phyloP scores from a whole-genome alignment of 352 stramenopile genomes.

The Bremia lactucae region DNA sequence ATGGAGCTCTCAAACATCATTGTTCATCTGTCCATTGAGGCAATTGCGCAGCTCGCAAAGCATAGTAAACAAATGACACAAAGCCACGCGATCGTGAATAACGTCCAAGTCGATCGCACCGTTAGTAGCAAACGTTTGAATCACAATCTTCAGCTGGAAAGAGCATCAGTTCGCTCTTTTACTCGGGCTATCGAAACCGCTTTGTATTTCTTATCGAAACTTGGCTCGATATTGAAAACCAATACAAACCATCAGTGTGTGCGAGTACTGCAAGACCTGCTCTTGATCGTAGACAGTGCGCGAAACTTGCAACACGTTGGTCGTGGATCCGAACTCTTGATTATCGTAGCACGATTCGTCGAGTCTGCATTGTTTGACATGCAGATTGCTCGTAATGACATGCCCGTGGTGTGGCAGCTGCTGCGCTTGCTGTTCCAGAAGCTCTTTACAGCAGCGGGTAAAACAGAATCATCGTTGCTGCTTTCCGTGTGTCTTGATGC shows the following conservation, averaged over 20 bases:
- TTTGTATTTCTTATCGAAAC: constrained; percentile 30
- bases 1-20: constrained; percentile 35
- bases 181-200: constrained; percentile 16
- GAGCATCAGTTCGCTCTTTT: constrained; percentile 7
- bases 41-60: constrained; percentile 33
- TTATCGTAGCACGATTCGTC: constrained; percentile 30
- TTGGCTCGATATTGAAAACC: constrained; percentile 30
- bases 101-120: too few species aligned
- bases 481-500: constrained; percentile 29
- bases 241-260: constrained; percentile 53
- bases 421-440: constrained; percentile 27
- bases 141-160: constrained; percentile 7
- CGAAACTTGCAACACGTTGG: neutral
- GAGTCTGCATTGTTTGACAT: constrained; percentile 31
- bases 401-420: constrained; percentile 33
- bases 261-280: constrained; percentile 37
- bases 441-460: constrained; percentile 20
- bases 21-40: constrained; percentile 43
- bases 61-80: neutral
- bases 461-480: constrained; percentile 9
- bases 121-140: constrained; percentile 3
- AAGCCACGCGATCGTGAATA: too few species aligned
- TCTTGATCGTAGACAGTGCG: constrained; percentile 16
- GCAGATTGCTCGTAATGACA: constrained; percentile 29
- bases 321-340: constrained; percentile 1